A percentile compares a stretch with the other conserved stretches of the same genome.
Conservation (phyloP, 768 basidiomycete species). For the Tricholoma matsutake region DNA sequence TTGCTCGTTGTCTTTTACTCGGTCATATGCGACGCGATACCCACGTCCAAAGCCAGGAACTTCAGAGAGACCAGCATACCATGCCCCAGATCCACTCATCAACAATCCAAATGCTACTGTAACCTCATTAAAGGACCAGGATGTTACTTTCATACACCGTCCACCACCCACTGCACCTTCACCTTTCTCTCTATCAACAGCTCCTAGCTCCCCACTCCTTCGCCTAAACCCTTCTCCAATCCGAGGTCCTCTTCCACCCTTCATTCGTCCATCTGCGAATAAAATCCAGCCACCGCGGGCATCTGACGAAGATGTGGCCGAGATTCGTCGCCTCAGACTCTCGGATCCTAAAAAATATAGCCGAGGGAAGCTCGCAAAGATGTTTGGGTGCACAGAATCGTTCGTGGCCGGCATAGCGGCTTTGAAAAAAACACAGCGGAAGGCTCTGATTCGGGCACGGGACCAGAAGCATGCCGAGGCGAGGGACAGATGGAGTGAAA, state of each 20-base stretch:
- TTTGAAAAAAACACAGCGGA: slow-evolving; percentile 49
- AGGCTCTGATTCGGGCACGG: slow-evolving; percentile 37
- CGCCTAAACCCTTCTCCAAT: slow-evolving; percentile 31
- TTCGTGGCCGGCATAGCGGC: slow-evolving; percentile 69
- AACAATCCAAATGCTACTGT: slow-evolving; percentile 52
- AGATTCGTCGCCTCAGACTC: slow-evolving; percentile 56
- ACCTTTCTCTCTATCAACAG: slow-evolving; percentile 65
- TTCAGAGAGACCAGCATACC: slow-evolving; percentile 53
- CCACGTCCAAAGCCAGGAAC: slow-evolving; percentile 50
- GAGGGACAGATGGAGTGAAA: slow-evolving; percentile 68
- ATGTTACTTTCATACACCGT: slow-evolving; percentile 78
- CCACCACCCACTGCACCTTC: slow-evolving; percentile 79
- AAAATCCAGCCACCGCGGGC: slow-evolving; percentile 37
- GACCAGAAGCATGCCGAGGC: slow-evolving; percentile 45
- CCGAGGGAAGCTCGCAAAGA: slow-evolving; percentile 63
- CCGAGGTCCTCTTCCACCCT: slow-evolving; percentile 42
- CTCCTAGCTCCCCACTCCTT: slow-evolving; percentile 72
- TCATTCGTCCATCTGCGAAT: slow-evolving; percentile 39
- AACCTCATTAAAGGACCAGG: slow-evolving; percentile 46
- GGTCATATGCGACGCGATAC: slow-evolving; percentile 45
- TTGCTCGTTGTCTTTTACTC: slow-evolving; percentile 23
- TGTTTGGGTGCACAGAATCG: slow-evolving; percentile 68
- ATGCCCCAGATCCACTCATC: slow-evolving; percentile 54
- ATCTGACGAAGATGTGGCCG: slow-evolving; percentile 49
- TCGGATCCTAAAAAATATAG: slow-evolving; percentile 59